Conservation (phyloP, 371 early-diverging fungal species). For the Lichtheimia corymbifera region DNA sequence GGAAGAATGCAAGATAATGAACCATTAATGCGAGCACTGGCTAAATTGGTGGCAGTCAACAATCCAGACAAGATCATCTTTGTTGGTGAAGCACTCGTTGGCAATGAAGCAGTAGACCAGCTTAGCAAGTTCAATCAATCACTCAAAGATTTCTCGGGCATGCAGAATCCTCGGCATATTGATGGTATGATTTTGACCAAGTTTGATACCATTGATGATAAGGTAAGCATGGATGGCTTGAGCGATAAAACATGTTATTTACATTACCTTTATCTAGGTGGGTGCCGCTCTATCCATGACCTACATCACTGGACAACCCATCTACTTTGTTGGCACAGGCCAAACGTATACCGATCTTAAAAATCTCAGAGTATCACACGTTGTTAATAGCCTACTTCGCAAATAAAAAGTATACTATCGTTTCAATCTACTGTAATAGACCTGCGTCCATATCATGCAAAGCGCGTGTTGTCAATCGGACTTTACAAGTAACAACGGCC, state of each 20-base stretch:
- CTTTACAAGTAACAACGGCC: no score
- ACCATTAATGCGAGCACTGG: conserved; percentile 95
- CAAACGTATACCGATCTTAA: conserved; percentile 98
- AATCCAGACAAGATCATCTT: conserved; percentile 98
- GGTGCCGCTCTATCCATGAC: conserved; percentile 98
- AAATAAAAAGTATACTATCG: conserved; percentile 28
- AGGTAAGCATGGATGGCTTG: conserved; percentile 52
- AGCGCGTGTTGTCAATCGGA: no score
- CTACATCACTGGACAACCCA: conserved; percentile 95
- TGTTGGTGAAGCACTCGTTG: conserved; percentile 99
- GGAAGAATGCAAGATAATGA: conserved; percentile 99
- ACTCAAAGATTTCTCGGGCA: conserved; percentile 84
- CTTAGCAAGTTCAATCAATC: conserved; percentile 98
- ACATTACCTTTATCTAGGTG: conserved; percentile 44
- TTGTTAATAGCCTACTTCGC: conserved; percentile 81
- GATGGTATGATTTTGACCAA: conserved; percentile 98
- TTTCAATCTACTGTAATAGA: no score
- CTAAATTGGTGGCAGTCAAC: conserved; percentile 94
- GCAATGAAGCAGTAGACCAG: conserved; percentile 98
- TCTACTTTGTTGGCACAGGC: conserved; percentile 99
- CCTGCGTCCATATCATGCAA: no score
- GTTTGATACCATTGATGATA: conserved; percentile 99
- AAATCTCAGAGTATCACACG: conserved; percentile 83
- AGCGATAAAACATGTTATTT: no score
- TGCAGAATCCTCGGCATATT: conserved; percentile 84